Evolutionary conservation across 2,329 filamentous ascomycete genomes (phyloP).

Genomic region (Parastagonospora nodorum): DNA sequence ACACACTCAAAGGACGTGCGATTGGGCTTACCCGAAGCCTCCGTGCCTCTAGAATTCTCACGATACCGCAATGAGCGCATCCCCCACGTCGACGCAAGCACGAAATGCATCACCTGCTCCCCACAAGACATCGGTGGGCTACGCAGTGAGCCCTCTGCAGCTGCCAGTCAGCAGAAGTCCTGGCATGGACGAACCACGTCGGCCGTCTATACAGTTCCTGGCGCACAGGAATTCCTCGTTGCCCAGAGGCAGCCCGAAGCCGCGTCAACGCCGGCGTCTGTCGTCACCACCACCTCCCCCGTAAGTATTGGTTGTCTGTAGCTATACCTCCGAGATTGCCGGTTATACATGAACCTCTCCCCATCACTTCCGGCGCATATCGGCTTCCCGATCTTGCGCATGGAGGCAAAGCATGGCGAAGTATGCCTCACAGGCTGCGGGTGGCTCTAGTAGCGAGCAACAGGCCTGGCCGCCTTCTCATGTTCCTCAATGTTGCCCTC

Average conservation of each 20-base stretch:
- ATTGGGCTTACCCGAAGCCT: slow-evolving; percentile 23
- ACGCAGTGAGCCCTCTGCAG: slow-evolving; percentile 31
- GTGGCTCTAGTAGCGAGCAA: slow-evolving; percentile 24
- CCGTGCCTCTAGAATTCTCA: slow-evolving; percentile 20
- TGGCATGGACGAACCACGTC: slow-evolving; percentile 36
- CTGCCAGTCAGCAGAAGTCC: slow-evolving; percentile 23
- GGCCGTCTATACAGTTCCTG: slow-evolving; percentile 47
- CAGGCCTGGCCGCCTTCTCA: slow-evolving; percentile 22
- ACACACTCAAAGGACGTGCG: slow-evolving; percentile 23
- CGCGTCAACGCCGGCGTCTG: slow-evolving; percentile 41
- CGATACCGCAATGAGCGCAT: slow-evolving; percentile 39
- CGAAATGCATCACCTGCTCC: slow-evolving; percentile 35
- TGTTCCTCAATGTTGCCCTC: slow-evolving; percentile 22
- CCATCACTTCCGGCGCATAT: slow-evolving; percentile 6
- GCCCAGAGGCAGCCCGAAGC: slow-evolving; percentile 40
- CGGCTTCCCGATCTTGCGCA: not conserved
- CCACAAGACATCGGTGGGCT: slow-evolving; percentile 20
- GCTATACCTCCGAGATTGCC: slow-evolving; percentile 3
- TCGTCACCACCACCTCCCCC: slow-evolving; percentile 50
- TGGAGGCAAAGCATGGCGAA: slow-evolving; percentile 25
- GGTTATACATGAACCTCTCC: slow-evolving; percentile 5
- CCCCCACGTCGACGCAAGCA: slow-evolving; percentile 36
- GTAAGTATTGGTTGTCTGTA: slow-evolving; percentile 36
- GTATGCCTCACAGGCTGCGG: slow-evolving; percentile 28
- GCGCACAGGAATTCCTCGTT: slow-evolving; percentile 37